Conservation (phyloP, 495 filamentous ascomycete genomes). For the Aspergillus sclerotioniger region DNA sequence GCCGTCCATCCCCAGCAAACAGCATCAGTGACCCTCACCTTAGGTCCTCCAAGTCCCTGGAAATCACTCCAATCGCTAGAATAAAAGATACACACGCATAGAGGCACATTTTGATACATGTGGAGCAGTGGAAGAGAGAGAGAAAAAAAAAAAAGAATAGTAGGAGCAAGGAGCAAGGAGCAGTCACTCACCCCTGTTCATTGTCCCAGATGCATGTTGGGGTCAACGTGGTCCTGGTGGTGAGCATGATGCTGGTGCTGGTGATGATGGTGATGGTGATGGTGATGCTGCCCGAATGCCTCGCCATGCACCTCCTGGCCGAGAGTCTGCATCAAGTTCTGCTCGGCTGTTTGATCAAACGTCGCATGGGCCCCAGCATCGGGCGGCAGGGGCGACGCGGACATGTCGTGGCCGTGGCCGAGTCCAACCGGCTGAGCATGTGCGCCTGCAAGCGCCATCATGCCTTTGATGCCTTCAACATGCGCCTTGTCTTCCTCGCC, state of each 20-base stretch:
- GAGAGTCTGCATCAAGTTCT: constrained; percentile 50
- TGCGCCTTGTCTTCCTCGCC: constrained; percentile 69
- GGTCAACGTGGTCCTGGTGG: constrained; percentile 36
- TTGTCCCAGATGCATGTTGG: constrained; percentile 40
- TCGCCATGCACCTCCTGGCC: constrained; percentile 49
- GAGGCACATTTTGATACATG: too few relatives aligned
- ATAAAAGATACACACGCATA: background rate
- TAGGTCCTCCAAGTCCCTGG: background rate
- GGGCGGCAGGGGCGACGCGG: constrained; percentile 43
- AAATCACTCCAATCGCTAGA: constrained; percentile 8
- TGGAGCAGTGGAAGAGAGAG: constrained; percentile 1
- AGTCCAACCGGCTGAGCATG: constrained; percentile 36
- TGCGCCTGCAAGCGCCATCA: constrained; percentile 58
- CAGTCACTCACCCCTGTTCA: constrained; percentile 13
- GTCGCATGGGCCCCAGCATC: constrained; percentile 35
- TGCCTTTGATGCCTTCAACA: constrained; percentile 68
- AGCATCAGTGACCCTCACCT: background rate
- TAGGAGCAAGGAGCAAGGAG: background rate
- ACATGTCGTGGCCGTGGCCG: constrained; percentile 40
- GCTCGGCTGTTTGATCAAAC: constrained; percentile 47
- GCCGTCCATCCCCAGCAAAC: background rate
- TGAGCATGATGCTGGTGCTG: constrained; percentile 32
- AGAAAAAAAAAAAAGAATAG: constrained; percentile 3
- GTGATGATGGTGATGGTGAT: constrained; percentile 27
- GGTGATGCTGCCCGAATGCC: constrained; percentile 37